A percentile compares a stretch with the other conserved stretches of the same genome.
These are phyloP conservation scores for Alternaria conjuncta DNA, from an alignment of 2,329 filamentous ascomycete species.

Conservation along the genomic window DNA sequence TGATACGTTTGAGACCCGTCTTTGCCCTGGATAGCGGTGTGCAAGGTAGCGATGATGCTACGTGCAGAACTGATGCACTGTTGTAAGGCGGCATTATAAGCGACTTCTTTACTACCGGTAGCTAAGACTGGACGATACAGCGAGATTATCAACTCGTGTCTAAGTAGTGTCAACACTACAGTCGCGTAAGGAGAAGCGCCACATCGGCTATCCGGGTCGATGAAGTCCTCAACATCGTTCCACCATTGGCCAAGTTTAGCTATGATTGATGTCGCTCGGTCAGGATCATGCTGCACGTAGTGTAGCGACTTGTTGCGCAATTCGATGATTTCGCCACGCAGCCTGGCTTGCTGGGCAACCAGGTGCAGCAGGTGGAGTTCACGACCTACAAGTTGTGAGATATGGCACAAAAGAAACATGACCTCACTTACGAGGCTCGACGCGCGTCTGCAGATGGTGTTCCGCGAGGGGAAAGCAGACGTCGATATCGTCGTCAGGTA, in stretches of 20 bases:
- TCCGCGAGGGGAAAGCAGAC: slow-evolving; percentile 63
- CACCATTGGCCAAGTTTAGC: slow-evolving; percentile 60
- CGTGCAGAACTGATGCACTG: slow-evolving; percentile 60
- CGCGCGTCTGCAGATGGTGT: slow-evolving; percentile 42
- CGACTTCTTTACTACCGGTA: slow-evolving; percentile 51
- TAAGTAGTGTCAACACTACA: slow-evolving; percentile 53
- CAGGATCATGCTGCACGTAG: slow-evolving; percentile 52
- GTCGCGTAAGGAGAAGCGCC: slow-evolving; percentile 46
- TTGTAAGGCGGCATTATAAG: slow-evolving; percentile 58
- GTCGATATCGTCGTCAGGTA: slow-evolving; percentile 65
- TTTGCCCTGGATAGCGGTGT: slow-evolving; percentile 25
- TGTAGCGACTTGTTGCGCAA: slow-evolving; percentile 61
- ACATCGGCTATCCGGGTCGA: slow-evolving; percentile 46
- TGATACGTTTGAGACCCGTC: too few species aligned
- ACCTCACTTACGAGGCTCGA: slow-evolving; percentile 17
- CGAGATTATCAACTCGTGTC: slow-evolving; percentile 60
- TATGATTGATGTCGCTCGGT: slow-evolving; percentile 55
- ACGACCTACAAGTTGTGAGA: slow-evolving; percentile 7
- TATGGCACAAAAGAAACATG: not conserved
- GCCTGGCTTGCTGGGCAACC: slow-evolving; percentile 57
- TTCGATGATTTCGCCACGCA: slow-evolving; percentile 60
- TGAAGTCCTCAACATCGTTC: slow-evolving; percentile 60
- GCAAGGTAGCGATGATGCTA: slow-evolving; percentile 54
- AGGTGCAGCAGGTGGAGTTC: slow-evolving; percentile 30
- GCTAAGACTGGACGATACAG: slow-evolving; percentile 60